These are phyloP conservation scores for Petunia secreta DNA, from an alignment of 257 asterid species.

Conservation along the genomic window DNA sequence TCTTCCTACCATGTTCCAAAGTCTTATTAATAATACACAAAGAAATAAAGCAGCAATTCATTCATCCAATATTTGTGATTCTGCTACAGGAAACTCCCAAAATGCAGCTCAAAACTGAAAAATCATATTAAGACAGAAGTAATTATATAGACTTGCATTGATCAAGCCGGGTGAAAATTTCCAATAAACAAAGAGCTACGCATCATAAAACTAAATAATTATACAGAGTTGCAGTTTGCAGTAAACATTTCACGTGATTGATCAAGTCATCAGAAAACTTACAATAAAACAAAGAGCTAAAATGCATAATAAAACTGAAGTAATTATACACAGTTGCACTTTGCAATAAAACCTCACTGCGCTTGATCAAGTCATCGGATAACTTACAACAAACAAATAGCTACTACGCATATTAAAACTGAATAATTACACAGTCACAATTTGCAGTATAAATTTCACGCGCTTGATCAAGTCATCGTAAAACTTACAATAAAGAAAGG, in stretches of 20 bases:
- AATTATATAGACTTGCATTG: not conserved
- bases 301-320: not conserved
- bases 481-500: not conserved
- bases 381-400: too few species aligned
- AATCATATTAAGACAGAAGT: not conserved
- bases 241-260: not conserved
- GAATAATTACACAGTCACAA: too few species aligned
- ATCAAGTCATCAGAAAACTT: not conserved
- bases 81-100: not conserved
- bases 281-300: not conserved
- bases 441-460: not conserved
- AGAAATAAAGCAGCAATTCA: not conserved
- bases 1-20: slow-evolving; percentile 49
- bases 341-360: too few species aligned
- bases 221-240: not conserved
- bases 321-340: too few species aligned
- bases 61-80: not conserved
- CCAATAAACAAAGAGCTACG: too few species aligned
- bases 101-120: not conserved
- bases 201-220: not conserved
- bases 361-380: too few species aligned
- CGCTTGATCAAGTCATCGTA: not conserved
- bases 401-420: too few species aligned
- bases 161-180: too few species aligned
- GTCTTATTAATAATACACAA: not conserved